Percentiles rank a stretch among this genome's conserved stretches.
Evolutionary conservation across 1,284 basidiomycete genomes (phyloP).

Genomic region (Abortiporus biennis): DNA sequence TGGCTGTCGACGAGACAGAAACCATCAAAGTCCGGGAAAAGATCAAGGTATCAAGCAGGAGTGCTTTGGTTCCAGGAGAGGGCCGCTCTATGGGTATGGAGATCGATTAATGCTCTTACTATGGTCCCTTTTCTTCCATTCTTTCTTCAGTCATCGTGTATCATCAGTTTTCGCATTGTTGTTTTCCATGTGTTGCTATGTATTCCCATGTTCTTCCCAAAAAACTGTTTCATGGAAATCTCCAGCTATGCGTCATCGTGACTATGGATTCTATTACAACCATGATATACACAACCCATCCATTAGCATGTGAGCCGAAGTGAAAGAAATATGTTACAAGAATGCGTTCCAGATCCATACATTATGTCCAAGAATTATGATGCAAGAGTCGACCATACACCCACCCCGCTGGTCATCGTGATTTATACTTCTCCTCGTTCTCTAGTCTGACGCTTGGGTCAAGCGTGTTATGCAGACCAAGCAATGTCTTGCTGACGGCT

Average conservation of each 20-base stretch:
- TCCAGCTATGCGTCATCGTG: too few species aligned
- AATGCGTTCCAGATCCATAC: too few species aligned
- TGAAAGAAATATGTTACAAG: too few species aligned
- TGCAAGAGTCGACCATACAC: too few species aligned
- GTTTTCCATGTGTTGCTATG: neutral
- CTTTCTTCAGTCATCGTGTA: too few species aligned
- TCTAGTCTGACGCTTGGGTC: conserved; percentile 78
- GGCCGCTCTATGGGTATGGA: conserved; percentile 82
- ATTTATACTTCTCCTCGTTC: conserved; percentile 87
- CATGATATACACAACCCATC: too few species aligned
- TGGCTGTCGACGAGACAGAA: conserved; percentile 36
- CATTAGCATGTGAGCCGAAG: too few species aligned
- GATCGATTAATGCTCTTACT: conserved; percentile 45
- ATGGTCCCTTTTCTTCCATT: conserved; percentile 1
- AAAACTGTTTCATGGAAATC: too few species aligned
- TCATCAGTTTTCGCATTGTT: neutral
- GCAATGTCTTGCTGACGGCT: conserved; percentile 90
- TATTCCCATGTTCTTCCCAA: neutral
- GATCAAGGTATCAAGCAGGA: conserved; percentile 70
- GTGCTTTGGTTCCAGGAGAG: conserved; percentile 71
- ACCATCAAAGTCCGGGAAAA: conserved; percentile 62
- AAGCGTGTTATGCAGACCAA: conserved; percentile 87
- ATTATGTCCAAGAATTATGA: too few species aligned
- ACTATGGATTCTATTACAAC: too few species aligned
- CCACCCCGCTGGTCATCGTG: too few species aligned